Evolutionary conservation across 306 rosid genomes (phyloP).

Genomic region (Mucuna pruriens): DNA sequence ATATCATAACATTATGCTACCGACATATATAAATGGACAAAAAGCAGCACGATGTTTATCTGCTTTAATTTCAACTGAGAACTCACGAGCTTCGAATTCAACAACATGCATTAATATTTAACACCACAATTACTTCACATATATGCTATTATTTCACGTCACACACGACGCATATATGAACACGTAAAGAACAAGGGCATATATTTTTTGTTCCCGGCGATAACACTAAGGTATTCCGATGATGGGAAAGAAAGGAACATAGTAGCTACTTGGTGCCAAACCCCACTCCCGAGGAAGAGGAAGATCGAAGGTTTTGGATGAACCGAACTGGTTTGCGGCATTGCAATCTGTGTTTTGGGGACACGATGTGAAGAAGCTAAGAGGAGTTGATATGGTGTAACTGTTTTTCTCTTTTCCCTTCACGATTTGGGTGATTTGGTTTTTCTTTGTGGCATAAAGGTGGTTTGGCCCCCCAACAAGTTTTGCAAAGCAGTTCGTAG

Average conservation of each 20-base stretch:
- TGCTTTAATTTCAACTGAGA: not conserved
- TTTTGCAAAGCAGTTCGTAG: constrained; percentile 55
- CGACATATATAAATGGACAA: not conserved
- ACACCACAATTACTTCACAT: not conserved
- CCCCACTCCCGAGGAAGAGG: constrained; percentile 90
- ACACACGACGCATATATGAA: not conserved
- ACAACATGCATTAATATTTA: constrained; percentile 2
- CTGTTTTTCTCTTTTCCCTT: constrained; percentile 35
- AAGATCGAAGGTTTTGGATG: constrained; percentile 69
- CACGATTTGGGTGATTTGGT: constrained; percentile 50
- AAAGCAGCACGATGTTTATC: not conserved
- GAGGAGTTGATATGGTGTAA: constrained; percentile 67
- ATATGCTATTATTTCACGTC: constrained; percentile 22
- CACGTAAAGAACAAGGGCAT: not conserved
- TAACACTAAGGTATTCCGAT: constrained; percentile 81
- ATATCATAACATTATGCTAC: no score
- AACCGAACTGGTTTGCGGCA: constrained; percentile 33
- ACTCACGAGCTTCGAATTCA: no score
- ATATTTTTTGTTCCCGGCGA: not conserved
- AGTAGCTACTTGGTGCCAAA: constrained; percentile 78
- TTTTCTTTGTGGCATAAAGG: constrained; percentile 56
- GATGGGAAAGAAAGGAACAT: constrained; percentile 80
- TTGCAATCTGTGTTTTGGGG: constrained; percentile 48
- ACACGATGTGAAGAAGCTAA: constrained; percentile 60
- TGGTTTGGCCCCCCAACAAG: constrained; percentile 71